Base-by-base conservation (phyloP, 495 filamentous ascomycete species). In the Tuber magnatum region DNA sequence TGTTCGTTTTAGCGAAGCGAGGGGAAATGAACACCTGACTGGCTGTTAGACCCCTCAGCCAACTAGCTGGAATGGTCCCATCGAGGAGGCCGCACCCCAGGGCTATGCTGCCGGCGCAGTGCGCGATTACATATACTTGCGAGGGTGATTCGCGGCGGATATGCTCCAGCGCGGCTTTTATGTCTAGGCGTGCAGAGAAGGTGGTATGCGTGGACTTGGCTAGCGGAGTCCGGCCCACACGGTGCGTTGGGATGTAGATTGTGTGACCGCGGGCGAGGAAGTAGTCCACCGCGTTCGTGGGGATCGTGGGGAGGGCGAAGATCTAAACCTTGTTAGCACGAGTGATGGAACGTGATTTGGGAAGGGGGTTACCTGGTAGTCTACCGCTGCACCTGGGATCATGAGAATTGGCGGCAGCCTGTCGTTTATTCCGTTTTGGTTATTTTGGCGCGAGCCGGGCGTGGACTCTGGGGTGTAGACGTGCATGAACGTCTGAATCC, bases 21-120 rank as follows among this genome's bases (percentile, higher is more conserved):
- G 89, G 89, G 81, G 90, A 88, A 83, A 90, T 87, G 84, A 92
- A 91, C 2, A 91, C 90, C 44, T 90, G 87, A 48, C 86, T 88
- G 76, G 86, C 87, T 1, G 88, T 89, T 68, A 91, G 83, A n/a
- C 90, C 90, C 51, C 83, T 82, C 80, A 91, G 85, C 87, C 88
- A 91, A 39, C 81, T 78, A 0, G 85, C 71, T 6, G 87, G 86
- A 76, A 92, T 89, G 0, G 87, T 88, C 69, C 90, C 90, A 80
- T 91, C 89, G 3, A 92, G 86, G 0, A 92, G 83, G 51, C 89
- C 90, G 44, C 85, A 84, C 0, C 85, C 83, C 39, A 89, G 86
- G 20, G 90, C 87, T 0, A 92, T 87, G 28, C 87, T 86, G 69
- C 91, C 91, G 84, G 88, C 88, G 81, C 91, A 92, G 82, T 92